Evolutionary conservation across 306 rosid genomes (phyloP).

Genomic region (Notholithocarpus densiflorus): DNA sequence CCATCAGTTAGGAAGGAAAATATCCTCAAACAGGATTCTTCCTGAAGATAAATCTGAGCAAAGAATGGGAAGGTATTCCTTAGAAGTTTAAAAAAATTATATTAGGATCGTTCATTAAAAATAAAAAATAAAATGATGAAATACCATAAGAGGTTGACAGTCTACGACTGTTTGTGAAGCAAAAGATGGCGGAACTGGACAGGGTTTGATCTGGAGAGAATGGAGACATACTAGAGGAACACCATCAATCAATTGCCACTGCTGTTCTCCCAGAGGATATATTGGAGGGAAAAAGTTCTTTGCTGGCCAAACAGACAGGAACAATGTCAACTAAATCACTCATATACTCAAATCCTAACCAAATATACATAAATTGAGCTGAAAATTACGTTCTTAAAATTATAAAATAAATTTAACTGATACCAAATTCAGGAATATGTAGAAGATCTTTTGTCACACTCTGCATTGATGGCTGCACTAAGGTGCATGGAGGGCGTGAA

Average conservation of each 20-base stretch:
- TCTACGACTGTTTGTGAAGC: slow-evolving; percentile 86
- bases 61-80: slow-evolving; percentile 16
- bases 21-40: slow-evolving; percentile 89
- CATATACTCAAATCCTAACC: neutral
- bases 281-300: slow-evolving; percentile 82
- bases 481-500: slow-evolving; percentile 77
- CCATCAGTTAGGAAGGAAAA: slow-evolving; percentile 92
- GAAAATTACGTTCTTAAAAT: slow-evolving; percentile 1
- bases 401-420: slow-evolving; percentile 13
- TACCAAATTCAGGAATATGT: slow-evolving; percentile 79
- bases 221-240: slow-evolving; percentile 75
- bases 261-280: slow-evolving; percentile 76
- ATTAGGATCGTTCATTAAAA: slow-evolving; percentile 4
- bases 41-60: slow-evolving; percentile 82
- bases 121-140: slow-evolving; percentile 25
- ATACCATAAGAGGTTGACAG: slow-evolving; percentile 89
- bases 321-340: slow-evolving; percentile 13
- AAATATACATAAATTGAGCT: slow-evolving; percentile 7
- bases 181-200: slow-evolving; percentile 82
- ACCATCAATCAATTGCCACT: slow-evolving; percentile 59
- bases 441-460: slow-evolving; percentile 43
- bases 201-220: slow-evolving; percentile 79
- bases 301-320: slow-evolving; percentile 52
- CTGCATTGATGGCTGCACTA: slow-evolving; percentile 88
- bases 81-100: slow-evolving; percentile 3